Conservation (phyloP, 225 moss, liverwort and hornwort genomes). For the Lunularia cruciata region DNA sequence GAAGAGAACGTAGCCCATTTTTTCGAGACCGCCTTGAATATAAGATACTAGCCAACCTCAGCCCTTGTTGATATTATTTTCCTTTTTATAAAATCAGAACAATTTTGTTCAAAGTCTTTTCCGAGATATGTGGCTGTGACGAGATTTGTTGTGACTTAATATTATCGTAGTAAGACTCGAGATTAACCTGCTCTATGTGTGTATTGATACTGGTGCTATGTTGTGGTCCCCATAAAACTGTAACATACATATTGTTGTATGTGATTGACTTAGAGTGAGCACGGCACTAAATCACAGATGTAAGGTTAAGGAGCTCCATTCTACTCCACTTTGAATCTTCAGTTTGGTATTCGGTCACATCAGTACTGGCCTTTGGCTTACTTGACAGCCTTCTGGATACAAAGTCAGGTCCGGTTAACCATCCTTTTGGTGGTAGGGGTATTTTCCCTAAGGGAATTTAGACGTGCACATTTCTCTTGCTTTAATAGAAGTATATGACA, state of each 20-base stretch:
- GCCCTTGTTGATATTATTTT: not conserved
- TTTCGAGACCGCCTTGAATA: conserved; percentile 75
- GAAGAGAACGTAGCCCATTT: conserved; percentile 97
- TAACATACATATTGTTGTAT: not conserved
- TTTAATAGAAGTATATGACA: too few relatives aligned
- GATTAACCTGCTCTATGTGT: not conserved
- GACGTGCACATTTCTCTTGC: too few relatives aligned
- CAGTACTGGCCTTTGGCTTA: too few relatives aligned
- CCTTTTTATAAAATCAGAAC: not conserved
- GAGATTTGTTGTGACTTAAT: not conserved
- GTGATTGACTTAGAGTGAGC: not conserved
- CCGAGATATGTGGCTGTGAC: too few relatives aligned
- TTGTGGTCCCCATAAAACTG: not conserved
- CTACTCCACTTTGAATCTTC: too few relatives aligned
- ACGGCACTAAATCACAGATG: not conserved
- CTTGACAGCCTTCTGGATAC: too few relatives aligned
- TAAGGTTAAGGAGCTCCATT: too few relatives aligned
- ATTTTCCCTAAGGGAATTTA: too few relatives aligned
- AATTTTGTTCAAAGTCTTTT: conserved; percentile 4
- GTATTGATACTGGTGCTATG: not conserved
- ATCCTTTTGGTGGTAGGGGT: too few relatives aligned
- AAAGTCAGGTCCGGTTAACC: too few relatives aligned
- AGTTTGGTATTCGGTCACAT: too few relatives aligned
- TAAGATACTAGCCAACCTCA: conserved; percentile 54
- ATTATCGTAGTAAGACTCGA: not conserved